A percentile compares a stretch with the other conserved stretches of the same genome.
Conservation (phyloP, 2,329 filamentous ascomycete species). For the Domatiomyces catenatus region DNA sequence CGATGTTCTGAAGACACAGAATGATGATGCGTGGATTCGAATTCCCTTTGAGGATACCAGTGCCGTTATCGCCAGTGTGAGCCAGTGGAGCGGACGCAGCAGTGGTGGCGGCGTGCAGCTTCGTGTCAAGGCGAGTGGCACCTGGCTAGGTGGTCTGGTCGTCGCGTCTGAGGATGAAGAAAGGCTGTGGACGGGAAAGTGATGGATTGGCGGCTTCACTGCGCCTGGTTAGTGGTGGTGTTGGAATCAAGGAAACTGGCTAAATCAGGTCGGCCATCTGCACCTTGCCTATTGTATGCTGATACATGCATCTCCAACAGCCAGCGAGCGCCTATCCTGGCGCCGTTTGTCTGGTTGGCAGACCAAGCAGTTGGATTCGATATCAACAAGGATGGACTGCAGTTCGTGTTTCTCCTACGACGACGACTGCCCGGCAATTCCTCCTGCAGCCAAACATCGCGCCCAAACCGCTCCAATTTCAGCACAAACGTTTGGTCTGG, state of each 20-base stretch:
- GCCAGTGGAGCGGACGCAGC: slow-evolving; percentile 26
- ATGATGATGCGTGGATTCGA: slow-evolving; percentile 27
- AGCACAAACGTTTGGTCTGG: slow-evolving; percentile 49
- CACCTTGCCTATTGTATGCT: too few species aligned
- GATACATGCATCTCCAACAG: too few species aligned
- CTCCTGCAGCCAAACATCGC: slow-evolving; percentile 42
- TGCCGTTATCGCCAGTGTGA: slow-evolving; percentile 29
- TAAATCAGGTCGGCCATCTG: too few species aligned
- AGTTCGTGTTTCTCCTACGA: too few species aligned
- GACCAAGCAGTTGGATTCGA: too few species aligned
- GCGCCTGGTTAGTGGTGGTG: too few species aligned
- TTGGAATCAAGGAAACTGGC: too few species aligned
- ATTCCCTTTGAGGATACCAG: slow-evolving; percentile 30
- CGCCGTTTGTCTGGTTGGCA: too few species aligned
- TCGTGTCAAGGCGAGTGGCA: slow-evolving; percentile 11
- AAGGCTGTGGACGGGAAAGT: slow-evolving; percentile 10
- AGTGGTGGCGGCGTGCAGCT: slow-evolving; percentile 8
- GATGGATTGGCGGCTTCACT: too few species aligned
- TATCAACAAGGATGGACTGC: too few species aligned
- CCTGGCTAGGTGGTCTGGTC: slow-evolving; percentile 14
- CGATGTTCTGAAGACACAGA: slow-evolving; percentile 30
- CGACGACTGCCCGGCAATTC: slow-evolving; percentile 28
- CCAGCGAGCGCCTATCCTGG: too few species aligned
- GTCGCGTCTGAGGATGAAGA: slow-evolving; percentile 2
- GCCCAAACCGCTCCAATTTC: slow-evolving; percentile 56